Evolutionary conservation across 352 stramenopile genomes (phyloP).

Genomic region (Globisporangium cylindrosporum): DNA sequence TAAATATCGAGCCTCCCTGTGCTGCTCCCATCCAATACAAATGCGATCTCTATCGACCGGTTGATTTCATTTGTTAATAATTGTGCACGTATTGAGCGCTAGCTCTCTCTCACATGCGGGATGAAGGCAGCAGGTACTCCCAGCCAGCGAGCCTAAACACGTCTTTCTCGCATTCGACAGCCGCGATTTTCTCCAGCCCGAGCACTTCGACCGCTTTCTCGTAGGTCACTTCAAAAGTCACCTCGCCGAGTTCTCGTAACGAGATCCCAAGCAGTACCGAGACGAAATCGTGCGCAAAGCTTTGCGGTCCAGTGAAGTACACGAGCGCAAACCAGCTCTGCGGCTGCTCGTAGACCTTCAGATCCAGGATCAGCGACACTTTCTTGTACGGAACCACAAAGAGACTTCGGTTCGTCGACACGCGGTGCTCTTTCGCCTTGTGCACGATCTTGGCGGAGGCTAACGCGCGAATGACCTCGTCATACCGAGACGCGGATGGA

Average conservation of each 20-base stretch:
- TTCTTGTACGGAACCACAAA: conserved; percentile 65
- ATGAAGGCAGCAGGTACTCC: conserved; percentile 44
- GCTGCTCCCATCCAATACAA: not conserved
- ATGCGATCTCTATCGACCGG: not conserved
- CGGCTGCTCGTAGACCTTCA: conserved; percentile 61
- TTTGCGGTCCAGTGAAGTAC: conserved; percentile 73
- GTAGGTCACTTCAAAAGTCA: conserved; percentile 61
- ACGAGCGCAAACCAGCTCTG: conserved; percentile 68
- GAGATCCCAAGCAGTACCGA: conserved; percentile 34
- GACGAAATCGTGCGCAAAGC: conserved; percentile 50
- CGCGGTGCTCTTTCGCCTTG: conserved; percentile 20
- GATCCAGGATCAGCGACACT: conserved; percentile 50
- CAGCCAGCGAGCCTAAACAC: conserved; percentile 46
- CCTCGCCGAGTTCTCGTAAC: conserved; percentile 42
- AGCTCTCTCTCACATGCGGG: conserved; percentile 9
- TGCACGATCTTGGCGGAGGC: conserved; percentile 37
- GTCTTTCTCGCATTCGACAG: conserved; percentile 56
- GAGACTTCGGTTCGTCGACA: conserved; percentile 40
- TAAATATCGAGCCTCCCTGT: conserved; percentile 27
- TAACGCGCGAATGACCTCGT: conserved; percentile 40
- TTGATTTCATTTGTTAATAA: not conserved
- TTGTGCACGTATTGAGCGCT: not conserved
- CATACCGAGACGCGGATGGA: conserved; percentile 11
- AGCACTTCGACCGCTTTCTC: conserved; percentile 27
- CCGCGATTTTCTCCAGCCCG: conserved; percentile 27